Base-by-base conservation (phyloP, 441 rosid species). In the Breynia disticha region DNA sequence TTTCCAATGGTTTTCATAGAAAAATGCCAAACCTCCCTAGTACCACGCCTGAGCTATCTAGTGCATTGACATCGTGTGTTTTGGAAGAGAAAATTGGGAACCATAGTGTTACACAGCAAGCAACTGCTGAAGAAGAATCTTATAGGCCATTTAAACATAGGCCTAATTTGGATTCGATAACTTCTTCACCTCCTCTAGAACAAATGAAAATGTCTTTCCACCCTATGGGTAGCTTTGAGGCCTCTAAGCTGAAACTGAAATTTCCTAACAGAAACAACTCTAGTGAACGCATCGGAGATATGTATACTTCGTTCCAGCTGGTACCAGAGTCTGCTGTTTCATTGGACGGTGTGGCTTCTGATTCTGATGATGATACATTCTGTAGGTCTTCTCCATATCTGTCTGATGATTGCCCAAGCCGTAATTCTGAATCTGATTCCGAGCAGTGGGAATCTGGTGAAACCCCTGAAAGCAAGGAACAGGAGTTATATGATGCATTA, bases 121-220 rank as follows among this genome's bases (percentile, higher is more conserved):
- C 63, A 47, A 56, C 51, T 53, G 54, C 45, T 5, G 70, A 53
- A 50, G 54, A 59, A 57, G 56, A 62, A 24, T 70, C 62, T 48
- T 50, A 43, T 21, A 75, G 68, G 54, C 73, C 55, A 60, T 67
- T 73, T 63, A 77, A 71, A 62, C 57, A 37, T 45, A 71, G 66
- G 64, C 61, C 76, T 72, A 60, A 66, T 57, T 44, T 63, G 45
- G 72, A 72, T 71, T 78, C 81, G 46, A 56, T 72, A 48, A 68
- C 84, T 20, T 78, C 90, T 52, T 91, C 98, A 15, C 96, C 98
- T 8, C 95, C 96, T 32, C 79, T 91, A 47, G 87, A 86, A 54
- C 90, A 78, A 67, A 91, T 91, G 98, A 85, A 78, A 68, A 76
- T 91, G 64, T 86, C 94, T 67, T 90, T 88, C 78, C 86, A 46